Base-by-base conservation (phyloP, 108 stramenopile genomes). In the Nannochloropsis salina region DNA sequence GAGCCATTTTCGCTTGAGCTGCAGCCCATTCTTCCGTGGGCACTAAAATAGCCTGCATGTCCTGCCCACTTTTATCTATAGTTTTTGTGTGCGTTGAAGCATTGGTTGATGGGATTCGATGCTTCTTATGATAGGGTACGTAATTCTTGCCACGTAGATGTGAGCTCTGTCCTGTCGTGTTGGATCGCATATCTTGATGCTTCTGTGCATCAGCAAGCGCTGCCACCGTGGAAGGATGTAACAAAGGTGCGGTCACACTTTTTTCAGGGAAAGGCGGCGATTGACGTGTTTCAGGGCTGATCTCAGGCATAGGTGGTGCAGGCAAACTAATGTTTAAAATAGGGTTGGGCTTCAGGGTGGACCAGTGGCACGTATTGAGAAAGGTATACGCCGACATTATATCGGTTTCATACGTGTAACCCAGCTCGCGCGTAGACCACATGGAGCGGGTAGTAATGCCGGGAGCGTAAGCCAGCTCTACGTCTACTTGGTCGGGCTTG, bases 181-280 rank as follows among this genome's bases (percentile, higher is more conserved):
- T 74, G 61, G 4, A 3, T 15, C 6, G 15, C 20, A 15, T 74
- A 74, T 74, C 61, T n/a, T 74, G 61, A 4, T 74, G 61, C 61
- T 74, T 74, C n/a, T 74, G 61, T 74, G 61, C 20, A n/a, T 74
- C 20, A n/a, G 61, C 61, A 74, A n/a, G 61, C 61, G 61, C 61
- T 4, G 61, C 6, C 61, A 74, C 15, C n/a, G 61, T 74, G 20
- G 8, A 74, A 15, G 61, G 61, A 31, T 31, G 31, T 31, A 31
- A 31, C 31, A 31, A 31, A 31, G 31, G 31, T 31, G 31, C 31
- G 31, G 31, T 31, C 31, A 31, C 31, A 31, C 31, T 1, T 31
- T 31, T 31, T 31, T 31, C 31, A 31, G 31, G 31, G 31, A 31
- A 31, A 31, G 31, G 31, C 31, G 31, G 31, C 31, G 31, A 31